Evolutionary conservation across 2,329 filamentous ascomycete genomes (phyloP), one percentile per base, ranked within the genome.

Genomic region (Penicillium italicum): DNA sequence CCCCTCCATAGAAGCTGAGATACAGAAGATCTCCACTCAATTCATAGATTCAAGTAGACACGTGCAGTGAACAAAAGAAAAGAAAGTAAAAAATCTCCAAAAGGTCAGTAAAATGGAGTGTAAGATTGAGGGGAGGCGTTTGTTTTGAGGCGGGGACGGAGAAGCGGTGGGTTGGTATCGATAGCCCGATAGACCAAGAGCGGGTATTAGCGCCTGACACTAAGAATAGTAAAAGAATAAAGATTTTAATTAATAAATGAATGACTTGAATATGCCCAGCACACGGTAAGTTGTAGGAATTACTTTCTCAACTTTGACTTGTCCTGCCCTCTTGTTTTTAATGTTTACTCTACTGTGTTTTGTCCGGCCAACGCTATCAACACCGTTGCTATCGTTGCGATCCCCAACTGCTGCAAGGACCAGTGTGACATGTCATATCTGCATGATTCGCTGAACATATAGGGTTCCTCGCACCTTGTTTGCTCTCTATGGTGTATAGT

Each of bases 71-170:
- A 30, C 54, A 31, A 51, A 61, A 53, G 38, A 42, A 58, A 55
- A 50, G 50, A 41, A 52, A 44, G 31, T 11, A 44, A 57, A 44
- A 57, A 37, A 44, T 31, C 16, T 20, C 18, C 16, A 41, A 34
- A 50, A 31, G 38, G 20, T 38, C 36, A 53, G 38, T 31, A 37
- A 41, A 48, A 56, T 24, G 50, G 50, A 54, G 44, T 33, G 41
- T 46, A 44, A 40, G 50, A 38, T 33, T 40, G 53, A 55, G 53
- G 47, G 53, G 41, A 51, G 51, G 44, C 50, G 58, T 59, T 61
- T 63, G 62, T 65, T 64, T 62, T 64, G 56, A 59, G 53, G 62
- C 55, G 56, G 61, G 61, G 62, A 55, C 30, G 37, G 41, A 50
- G 48, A 56, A 55, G 53, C 53, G 53, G 48, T 48, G 41, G 51